Base-by-base conservation (phyloP, 164 flowering plant genomes). In the Vitis rupestris region DNA sequence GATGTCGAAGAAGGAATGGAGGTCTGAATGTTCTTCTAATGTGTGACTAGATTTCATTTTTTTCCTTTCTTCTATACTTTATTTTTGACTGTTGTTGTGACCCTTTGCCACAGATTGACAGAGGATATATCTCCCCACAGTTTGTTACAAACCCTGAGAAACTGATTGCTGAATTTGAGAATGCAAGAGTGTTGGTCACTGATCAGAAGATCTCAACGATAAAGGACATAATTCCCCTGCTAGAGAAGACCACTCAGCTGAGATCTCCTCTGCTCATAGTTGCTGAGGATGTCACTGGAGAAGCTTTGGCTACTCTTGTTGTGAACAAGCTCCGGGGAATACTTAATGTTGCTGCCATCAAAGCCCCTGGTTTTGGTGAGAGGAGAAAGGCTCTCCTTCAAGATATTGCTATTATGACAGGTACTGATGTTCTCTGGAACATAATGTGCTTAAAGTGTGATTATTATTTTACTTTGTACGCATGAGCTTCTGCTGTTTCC, bases 1-100 rank as follows among this genome's bases (percentile, higher is more conserved):
- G 98, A 91, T 50, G 97, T 95, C 17, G 99, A 93, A 82, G 99
- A 95, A 73, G 99, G 99, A 79, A 95, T 87, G 94, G 98, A 93
- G 98, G 98, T 93, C 3, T 67, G 92, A 70, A 29, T 61, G 23
- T 59, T 59, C 11, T 27, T 65, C 16, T 52, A 44, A 13, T 11
- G 11, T 16, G n/a, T 31, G 23, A 16, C 1, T 5, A 14, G 10
- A 59, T 31, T 51, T 54, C 17, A 44, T 27, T 65, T 44, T 23
- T 47, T 13, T 16, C 59, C 12, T 31, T 16, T 16, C 13, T 27
- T 29, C 3, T 9, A 10, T 61, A n/a, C 11, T 1, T 17, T 27
- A n/a, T 59, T 11, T 16, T 64, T 3, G 10, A 2, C 19, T 27
- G 37, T 57, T 64, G 44, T 23, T 67, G 49, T 10, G 31, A 59